These are phyloP conservation scores for Viridothelium virens DNA, from an alignment of 495 filamentous ascomycete genomes.

Conservation along the genomic window DNA sequence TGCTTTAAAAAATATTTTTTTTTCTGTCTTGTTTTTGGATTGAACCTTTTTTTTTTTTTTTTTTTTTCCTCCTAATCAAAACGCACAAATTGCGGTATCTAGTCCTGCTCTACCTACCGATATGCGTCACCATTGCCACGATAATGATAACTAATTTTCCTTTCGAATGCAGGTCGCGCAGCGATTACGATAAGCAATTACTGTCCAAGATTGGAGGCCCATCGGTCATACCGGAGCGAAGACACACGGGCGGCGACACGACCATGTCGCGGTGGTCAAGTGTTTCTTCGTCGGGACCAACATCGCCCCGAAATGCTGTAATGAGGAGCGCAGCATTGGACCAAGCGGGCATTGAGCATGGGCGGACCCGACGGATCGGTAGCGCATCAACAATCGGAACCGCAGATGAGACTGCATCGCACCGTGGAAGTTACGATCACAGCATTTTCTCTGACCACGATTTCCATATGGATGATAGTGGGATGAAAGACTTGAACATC, in stretches of 20 bases:
- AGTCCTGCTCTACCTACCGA: not conserved
- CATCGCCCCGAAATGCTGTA: constrained; percentile 30
- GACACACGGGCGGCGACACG: constrained; percentile 30
- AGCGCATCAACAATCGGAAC: constrained; percentile 10
- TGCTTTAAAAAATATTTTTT: not conserved
- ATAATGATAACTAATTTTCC: not conserved
- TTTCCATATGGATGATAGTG: constrained; percentile 35
- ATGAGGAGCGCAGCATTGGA: constrained; percentile 43
- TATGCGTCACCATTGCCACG: not conserved
- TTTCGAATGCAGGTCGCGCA: not conserved
- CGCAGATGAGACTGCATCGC: constrained; percentile 38
- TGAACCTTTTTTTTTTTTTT: not conserved
- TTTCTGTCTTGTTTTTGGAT: too few relatives aligned
- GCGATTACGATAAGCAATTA: constrained; percentile 68
- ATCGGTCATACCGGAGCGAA: constrained; percentile 30
- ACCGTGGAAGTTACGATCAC: constrained; percentile 57
- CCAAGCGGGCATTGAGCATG: constrained; percentile 32
- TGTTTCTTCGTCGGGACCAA: constrained; percentile 25
- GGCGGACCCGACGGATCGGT: constrained; percentile 30
- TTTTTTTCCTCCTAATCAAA: not conserved
- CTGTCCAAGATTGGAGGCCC: constrained; percentile 65
- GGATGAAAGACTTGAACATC: constrained; percentile 37
- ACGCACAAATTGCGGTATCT: not conserved
- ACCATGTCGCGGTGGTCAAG: constrained; percentile 27
- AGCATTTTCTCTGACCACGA: constrained; percentile 59